These are phyloP conservation scores for Trametes meyenii DNA, from an alignment of 768 basidiomycete species.

Conservation along the genomic window DNA sequence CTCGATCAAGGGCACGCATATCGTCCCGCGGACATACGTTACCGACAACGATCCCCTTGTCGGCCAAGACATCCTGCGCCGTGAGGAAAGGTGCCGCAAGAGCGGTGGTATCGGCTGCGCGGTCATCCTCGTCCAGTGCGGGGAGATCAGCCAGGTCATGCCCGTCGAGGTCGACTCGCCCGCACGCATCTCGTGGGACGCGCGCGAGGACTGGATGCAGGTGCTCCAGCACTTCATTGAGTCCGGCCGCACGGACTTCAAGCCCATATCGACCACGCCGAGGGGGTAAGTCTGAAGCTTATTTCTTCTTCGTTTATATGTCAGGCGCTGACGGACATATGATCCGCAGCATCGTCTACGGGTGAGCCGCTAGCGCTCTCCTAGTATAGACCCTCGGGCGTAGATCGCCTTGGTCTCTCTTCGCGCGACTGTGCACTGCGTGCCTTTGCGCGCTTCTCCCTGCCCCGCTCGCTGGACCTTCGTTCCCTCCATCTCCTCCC, in stretches of 20 bases:
- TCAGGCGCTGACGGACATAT: not conserved
- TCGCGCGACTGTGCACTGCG: conserved; percentile 13
- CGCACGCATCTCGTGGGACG: conserved; percentile 75
- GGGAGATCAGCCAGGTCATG: conserved; percentile 78
- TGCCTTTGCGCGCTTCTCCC: conserved; percentile 2
- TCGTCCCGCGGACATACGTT: conserved; percentile 73
- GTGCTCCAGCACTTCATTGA: conserved; percentile 74
- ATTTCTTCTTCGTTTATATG: not conserved
- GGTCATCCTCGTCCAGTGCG: conserved; percentile 77
- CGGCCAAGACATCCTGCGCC: conserved; percentile 72
- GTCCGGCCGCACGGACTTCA: conserved; percentile 73
- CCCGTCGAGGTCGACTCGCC: conserved; percentile 86
- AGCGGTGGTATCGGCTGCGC: conserved; percentile 77
- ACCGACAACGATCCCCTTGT: conserved; percentile 70
- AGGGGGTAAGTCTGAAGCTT: conserved; percentile 67
- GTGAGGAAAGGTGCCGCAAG: conserved; percentile 77
- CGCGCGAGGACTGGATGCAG: conserved; percentile 70
- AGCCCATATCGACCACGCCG: conserved; percentile 78
- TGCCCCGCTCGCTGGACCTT: not conserved
- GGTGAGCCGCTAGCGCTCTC: conserved; percentile 22
- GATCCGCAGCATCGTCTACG: conserved; percentile 31
- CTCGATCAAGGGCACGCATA: conserved; percentile 64
- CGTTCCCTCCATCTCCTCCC: not conserved
- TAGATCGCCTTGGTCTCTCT: conserved; percentile 18
- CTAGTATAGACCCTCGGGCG: not conserved